Evolutionary conservation across 257 asterid species (phyloP).

Genomic region (Plantago ovata): DNA sequence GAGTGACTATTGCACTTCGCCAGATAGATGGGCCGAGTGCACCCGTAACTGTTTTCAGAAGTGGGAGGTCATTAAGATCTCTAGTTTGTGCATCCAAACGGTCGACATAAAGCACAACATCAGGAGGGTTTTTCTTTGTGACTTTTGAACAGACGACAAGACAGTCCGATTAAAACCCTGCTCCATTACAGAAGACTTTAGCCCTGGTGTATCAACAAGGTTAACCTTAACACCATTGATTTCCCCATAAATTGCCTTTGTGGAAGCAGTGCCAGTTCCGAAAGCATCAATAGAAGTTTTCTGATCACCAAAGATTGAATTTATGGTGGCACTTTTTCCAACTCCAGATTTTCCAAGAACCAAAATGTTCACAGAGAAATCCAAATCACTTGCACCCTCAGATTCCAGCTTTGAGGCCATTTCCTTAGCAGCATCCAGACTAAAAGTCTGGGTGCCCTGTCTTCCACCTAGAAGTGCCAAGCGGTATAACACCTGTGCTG

Average conservation of each 20-base stretch:
- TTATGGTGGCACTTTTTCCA: slow-evolving; percentile 91
- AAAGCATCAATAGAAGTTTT: slow-evolving; percentile 68
- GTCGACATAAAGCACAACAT: slow-evolving; percentile 83
- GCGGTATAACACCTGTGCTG: slow-evolving; percentile 80
- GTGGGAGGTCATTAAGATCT: slow-evolving; percentile 87
- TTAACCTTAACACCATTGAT: slow-evolving; percentile 76
- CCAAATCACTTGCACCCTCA: slow-evolving; percentile 46
- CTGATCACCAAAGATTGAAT: slow-evolving; percentile 77
- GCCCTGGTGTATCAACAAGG: slow-evolving; percentile 86
- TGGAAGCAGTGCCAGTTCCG: slow-evolving; percentile 57
- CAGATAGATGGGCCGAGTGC: slow-evolving; percentile 72
- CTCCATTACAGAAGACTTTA: slow-evolving; percentile 65
- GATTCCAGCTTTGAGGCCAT: slow-evolving; percentile 70
- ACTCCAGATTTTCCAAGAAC: slow-evolving; percentile 93
- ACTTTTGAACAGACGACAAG: slow-evolving; percentile 57
- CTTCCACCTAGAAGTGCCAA: slow-evolving; percentile 78
- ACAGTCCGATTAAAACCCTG: slow-evolving; percentile 63
- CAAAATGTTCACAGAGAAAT: slow-evolving; percentile 70
- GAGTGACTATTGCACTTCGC: slow-evolving; percentile 84
- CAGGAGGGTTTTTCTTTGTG: slow-evolving; percentile 75
- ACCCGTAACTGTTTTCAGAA: slow-evolving; percentile 59
- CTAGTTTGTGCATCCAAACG: slow-evolving; percentile 82
- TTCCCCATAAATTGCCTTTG: slow-evolving; percentile 47
- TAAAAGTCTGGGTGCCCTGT: slow-evolving; percentile 58
- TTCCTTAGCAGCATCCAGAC: slow-evolving; percentile 70